Conservation (phyloP, 129 eudicot genomes). For the Artemisia tridentata region DNA sequence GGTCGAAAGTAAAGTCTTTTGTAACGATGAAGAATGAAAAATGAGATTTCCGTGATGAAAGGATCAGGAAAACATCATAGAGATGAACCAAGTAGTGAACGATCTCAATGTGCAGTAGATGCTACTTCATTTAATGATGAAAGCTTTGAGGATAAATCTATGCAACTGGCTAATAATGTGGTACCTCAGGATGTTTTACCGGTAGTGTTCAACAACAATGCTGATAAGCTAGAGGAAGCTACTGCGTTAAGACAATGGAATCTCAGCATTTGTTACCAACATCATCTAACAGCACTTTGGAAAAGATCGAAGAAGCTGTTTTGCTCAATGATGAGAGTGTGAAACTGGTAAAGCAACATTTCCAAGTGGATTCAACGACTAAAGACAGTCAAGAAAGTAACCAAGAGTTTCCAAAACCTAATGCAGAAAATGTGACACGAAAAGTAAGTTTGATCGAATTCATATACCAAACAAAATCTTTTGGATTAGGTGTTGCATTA, state of each 20-base stretch:
- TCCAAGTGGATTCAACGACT: constrained; percentile 28
- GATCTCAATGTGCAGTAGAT: no score
- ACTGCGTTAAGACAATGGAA: neutral
- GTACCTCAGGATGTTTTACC: no score
- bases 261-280: constrained; percentile 2
- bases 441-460: constrained; percentile 46
- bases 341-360: no score
- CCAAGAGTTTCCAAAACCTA: constrained; percentile 30
- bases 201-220: neutral
- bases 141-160: no score
- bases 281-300: neutral
- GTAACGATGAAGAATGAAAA: no score
- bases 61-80: no score
- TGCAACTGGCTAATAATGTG: no score
- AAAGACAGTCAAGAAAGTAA: constrained; percentile 16
- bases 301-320: constrained; percentile 36
- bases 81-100: no score
- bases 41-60: no score
- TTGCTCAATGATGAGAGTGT: constrained; percentile 33
- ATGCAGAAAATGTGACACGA: constrained; percentile 28
- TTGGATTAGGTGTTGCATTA: constrained; percentile 18
- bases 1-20: no score
- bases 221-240: constrained; percentile 35
- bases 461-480: neutral
- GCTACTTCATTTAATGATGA: no score